A percentile compares a stretch with the other conserved stretches of the same genome.
Evolutionary conservation across 352 stramenopile species (phyloP).

Genomic region (Phytophthora sp.): DNA sequence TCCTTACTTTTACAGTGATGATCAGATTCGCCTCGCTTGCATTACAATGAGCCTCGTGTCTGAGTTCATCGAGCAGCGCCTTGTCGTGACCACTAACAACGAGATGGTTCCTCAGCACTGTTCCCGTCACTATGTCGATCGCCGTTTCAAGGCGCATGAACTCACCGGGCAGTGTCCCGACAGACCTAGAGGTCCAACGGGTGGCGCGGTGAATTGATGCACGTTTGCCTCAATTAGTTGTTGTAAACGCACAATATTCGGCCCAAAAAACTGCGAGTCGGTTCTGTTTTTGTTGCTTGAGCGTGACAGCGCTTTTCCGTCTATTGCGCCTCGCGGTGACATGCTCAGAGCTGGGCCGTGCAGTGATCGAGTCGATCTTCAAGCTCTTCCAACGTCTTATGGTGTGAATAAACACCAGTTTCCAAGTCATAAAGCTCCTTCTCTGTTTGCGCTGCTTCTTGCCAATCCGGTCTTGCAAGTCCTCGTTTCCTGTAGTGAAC

Average conservation of each 20-base stretch:
- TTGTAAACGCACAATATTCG: slow-evolving; percentile 63
- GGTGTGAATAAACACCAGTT: no score
- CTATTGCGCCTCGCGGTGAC: no score
- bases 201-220: slow-evolving; percentile 57
- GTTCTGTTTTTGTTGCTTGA: no score
- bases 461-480: slow-evolving; percentile 52
- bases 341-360: no score
- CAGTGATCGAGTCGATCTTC: no score
- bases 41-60: slow-evolving; percentile 56
- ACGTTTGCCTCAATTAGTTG: slow-evolving; percentile 70
- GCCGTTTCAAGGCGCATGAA: slow-evolving; percentile 64
- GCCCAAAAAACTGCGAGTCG: no score
- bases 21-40: slow-evolving; percentile 71
- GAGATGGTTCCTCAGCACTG: slow-evolving; percentile 68
- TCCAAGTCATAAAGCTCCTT: no score
- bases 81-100: slow-evolving; percentile 77
- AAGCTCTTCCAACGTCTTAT: no score
- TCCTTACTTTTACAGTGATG: no score
- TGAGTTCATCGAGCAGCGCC: slow-evolving; percentile 70
- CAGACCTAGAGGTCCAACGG: slow-evolving; percentile 71
- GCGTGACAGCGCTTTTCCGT: no score
- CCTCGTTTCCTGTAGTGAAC: slow-evolving; percentile 48
- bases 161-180: slow-evolving; percentile 62
- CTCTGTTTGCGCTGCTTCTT: slow-evolving; percentile 55
- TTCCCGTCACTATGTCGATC: slow-evolving; percentile 74